Conservation (phyloP, 305 asterid genomes). For the Solanum aculeatissimum region DNA sequence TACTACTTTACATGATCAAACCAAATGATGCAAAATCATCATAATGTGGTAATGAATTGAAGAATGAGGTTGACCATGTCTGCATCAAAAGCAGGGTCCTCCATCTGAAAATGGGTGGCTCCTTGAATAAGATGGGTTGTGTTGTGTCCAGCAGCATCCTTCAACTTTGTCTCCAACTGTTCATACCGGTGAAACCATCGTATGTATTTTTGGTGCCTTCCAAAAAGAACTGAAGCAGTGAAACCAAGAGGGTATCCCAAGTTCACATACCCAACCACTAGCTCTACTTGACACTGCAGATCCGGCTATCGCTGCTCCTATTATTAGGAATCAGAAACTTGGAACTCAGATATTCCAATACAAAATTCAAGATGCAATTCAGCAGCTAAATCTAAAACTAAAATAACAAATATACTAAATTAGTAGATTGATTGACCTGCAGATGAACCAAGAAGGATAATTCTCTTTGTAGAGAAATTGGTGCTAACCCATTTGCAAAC, state of each 20-base stretch:
- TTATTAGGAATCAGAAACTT: not conserved
- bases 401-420: no score
- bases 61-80: slow-evolving; percentile 51
- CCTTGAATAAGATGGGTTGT: slow-evolving; percentile 54
- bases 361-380: not conserved
- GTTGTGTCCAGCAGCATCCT: slow-evolving; percentile 42
- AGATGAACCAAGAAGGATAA: slow-evolving; percentile 68
- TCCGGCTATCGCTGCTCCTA: slow-evolving; percentile 79
- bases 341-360: not conserved
- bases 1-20: no score
- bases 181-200: slow-evolving; percentile 82
- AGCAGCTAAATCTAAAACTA: not conserved
- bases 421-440: slow-evolving; percentile 30
- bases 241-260: slow-evolving; percentile 71
- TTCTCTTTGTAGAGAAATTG: slow-evolving; percentile 34
- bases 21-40: not conserved
- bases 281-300: slow-evolving; percentile 55
- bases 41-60: slow-evolving; percentile 33
- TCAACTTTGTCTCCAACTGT: slow-evolving; percentile 69
- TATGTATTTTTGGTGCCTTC: slow-evolving; percentile 62
- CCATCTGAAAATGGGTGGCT: slow-evolving; percentile 81
- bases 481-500: slow-evolving; percentile 58
- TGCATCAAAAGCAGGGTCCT: slow-evolving; percentile 67
- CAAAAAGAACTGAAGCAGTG: slow-evolving; percentile 61
- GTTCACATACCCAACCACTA: slow-evolving; percentile 57